These are phyloP conservation scores for Aspergillus candidus DNA, from an alignment of 2,329 filamentous ascomycete species.

Conservation along the genomic window DNA sequence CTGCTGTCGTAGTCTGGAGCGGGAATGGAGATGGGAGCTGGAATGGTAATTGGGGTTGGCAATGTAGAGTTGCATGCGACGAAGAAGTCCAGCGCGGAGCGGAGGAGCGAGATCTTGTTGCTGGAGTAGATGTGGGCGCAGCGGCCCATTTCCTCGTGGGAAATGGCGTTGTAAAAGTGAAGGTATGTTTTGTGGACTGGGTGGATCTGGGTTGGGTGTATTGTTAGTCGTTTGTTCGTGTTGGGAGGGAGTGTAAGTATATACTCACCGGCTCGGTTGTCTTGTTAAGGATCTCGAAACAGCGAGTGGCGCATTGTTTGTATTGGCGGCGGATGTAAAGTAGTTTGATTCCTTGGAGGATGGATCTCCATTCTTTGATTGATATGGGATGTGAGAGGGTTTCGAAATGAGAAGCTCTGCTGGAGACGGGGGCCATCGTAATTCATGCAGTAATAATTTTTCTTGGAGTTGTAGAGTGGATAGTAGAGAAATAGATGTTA, in stretches of 20 bases:
- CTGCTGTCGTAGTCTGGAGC: background rate
- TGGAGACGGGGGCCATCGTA: slow-evolving; percentile 12
- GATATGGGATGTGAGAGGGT: slow-evolving; percentile 12
- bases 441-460: background rate
- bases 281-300: slow-evolving; percentile 25
- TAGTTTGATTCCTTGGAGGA: slow-evolving; percentile 30
- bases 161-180: slow-evolving; percentile 43
- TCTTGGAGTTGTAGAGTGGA: background rate
- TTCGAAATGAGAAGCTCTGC: slow-evolving; percentile 17
- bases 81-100: slow-evolving; percentile 38
- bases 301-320: slow-evolving; percentile 35
- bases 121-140: slow-evolving; percentile 42
- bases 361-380: slow-evolving; percentile 27
- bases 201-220: slow-evolving; percentile 23
- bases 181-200: slow-evolving; percentile 35
- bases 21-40: background rate
- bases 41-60: slow-evolving; percentile 12
- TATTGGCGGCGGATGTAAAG: slow-evolving; percentile 34
- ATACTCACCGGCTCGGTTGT: slow-evolving; percentile 22
- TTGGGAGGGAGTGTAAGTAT: background rate
- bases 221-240: slow-evolving; percentile 2
- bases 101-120: slow-evolving; percentile 39
- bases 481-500: background rate
- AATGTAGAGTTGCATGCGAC: slow-evolving; percentile 26
- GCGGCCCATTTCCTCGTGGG: slow-evolving; percentile 43